Percentiles rank a stretch among this genome's conserved stretches.
Evolutionary conservation across 2,329 filamentous ascomycete genomes (phyloP).

Genomic region (Phaeosphaeriaceae sp.): DNA sequence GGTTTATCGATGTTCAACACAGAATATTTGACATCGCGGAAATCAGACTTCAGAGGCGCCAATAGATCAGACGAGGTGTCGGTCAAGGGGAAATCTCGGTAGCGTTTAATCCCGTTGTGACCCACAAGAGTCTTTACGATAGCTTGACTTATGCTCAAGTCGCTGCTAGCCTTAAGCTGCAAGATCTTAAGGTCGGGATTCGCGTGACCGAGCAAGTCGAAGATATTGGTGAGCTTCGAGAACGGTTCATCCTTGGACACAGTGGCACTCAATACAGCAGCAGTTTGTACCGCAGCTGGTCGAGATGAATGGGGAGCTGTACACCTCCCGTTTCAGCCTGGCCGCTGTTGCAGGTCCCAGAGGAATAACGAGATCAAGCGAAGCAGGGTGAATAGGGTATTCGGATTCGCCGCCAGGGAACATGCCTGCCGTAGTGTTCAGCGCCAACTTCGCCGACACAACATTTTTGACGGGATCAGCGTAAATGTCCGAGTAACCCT

Average conservation of each 20-base stretch:
- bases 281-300: background rate
- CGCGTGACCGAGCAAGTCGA: conserved; percentile 48
- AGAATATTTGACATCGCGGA: background rate
- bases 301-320: background rate
- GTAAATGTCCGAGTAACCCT: conserved; percentile 14
- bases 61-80: conserved; percentile 12
- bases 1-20: conserved; percentile 22
- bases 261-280: background rate
- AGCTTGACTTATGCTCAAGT: conserved; percentile 8
- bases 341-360: conserved; percentile 23
- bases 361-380: conserved; percentile 39
- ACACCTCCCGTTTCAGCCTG: conserved; percentile 4
- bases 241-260: background rate
- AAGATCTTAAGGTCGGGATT: conserved; percentile 43
- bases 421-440: conserved; percentile 12
- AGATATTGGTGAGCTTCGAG: conserved; percentile 18
- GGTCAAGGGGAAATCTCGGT: conserved; percentile 22
- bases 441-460: conserved; percentile 9
- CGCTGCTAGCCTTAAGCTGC: conserved; percentile 34
- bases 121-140: conserved; percentile 1
- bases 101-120: conserved; percentile 7
- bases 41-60: background rate
- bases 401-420: conserved; percentile 28
- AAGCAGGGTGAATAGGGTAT: conserved; percentile 44
- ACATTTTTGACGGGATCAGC: no score